Conservation (phyloP, 2,329 filamentous ascomycete genomes). For the Pleomassaria siparia region DNA sequence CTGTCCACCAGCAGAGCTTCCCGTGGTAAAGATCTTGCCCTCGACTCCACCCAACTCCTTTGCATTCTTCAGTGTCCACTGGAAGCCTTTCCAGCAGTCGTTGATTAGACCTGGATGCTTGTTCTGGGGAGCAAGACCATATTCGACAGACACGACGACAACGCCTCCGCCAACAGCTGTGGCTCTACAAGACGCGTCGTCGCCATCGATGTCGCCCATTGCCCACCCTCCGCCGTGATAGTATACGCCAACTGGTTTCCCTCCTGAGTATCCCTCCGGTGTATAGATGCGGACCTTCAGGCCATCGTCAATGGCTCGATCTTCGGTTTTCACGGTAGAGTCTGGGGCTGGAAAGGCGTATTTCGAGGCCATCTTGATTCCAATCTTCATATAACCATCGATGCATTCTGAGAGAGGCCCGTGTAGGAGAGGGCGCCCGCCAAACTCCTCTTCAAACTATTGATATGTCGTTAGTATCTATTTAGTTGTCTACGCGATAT, state of each 20-base stretch:
- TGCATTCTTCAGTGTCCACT: conserved; percentile 33
- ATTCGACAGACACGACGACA: conserved; percentile 40
- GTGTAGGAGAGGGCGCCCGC: conserved; percentile 27
- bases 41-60: conserved; percentile 23
- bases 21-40: conserved; percentile 39
- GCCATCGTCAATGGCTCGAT: conserved; percentile 26
- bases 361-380: conserved; percentile 20
- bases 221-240: conserved; percentile 44
- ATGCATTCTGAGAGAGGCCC: conserved; percentile 22
- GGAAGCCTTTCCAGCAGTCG: conserved; percentile 38
- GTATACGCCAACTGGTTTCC: conserved; percentile 38
- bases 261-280: conserved; percentile 29
- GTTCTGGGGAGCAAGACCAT: conserved; percentile 39
- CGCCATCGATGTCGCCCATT: conserved; percentile 38
- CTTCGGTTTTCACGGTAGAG: conserved; percentile 32
- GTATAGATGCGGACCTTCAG: conserved; percentile 40
- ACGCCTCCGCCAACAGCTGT: conserved; percentile 28
- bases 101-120: conserved; percentile 37
- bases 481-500: conserved; percentile 11
- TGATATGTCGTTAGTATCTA: conserved; percentile 6
- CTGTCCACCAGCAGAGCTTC: conserved; percentile 44
- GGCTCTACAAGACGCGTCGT: conserved; percentile 31
- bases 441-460: conserved; percentile 38
- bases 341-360: conserved; percentile 37
- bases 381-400: conserved; percentile 22